Percentiles rank a stretch among this genome's conserved stretches.
phyloP scores from a whole-genome alignment of 768 basidiomycete species.

The Termitomyces sp. region DNA sequence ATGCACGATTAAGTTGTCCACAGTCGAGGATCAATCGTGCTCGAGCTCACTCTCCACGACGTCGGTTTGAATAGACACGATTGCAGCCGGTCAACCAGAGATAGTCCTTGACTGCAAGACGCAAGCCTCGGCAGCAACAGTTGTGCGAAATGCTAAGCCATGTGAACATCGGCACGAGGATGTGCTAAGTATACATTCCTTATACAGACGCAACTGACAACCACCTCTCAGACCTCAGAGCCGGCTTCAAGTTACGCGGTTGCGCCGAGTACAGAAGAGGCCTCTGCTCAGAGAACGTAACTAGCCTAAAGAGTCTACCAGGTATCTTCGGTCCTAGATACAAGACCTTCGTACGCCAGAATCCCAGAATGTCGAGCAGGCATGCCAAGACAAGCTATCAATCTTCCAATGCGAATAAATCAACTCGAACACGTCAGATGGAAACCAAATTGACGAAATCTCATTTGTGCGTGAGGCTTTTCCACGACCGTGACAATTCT shows the following conservation, averaged over 20 bases:
- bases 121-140: not conserved
- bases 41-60: too few relatives aligned
- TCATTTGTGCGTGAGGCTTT: not conserved
- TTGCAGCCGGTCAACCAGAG: not conserved
- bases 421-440: not conserved
- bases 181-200: not conserved
- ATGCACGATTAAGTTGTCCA: too few relatives aligned
- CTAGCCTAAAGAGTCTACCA: not conserved
- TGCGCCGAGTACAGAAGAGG: not conserved
- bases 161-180: not conserved
- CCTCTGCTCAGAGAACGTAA: not conserved
- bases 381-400: not conserved
- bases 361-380: not conserved
- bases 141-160: not conserved
- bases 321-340: not conserved
- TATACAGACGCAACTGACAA: not conserved
- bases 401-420: not conserved
- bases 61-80: too few relatives aligned
- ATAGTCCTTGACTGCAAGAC: not conserved
- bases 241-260: not conserved
- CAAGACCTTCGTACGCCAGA: not conserved
- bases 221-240: not conserved
- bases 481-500: slow-evolving; percentile 3
- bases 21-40: too few relatives aligned
- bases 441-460: not conserved